Evolutionary conservation across 768 basidiomycete species (phyloP).

Genomic region (Scleroderma citrinum): DNA sequence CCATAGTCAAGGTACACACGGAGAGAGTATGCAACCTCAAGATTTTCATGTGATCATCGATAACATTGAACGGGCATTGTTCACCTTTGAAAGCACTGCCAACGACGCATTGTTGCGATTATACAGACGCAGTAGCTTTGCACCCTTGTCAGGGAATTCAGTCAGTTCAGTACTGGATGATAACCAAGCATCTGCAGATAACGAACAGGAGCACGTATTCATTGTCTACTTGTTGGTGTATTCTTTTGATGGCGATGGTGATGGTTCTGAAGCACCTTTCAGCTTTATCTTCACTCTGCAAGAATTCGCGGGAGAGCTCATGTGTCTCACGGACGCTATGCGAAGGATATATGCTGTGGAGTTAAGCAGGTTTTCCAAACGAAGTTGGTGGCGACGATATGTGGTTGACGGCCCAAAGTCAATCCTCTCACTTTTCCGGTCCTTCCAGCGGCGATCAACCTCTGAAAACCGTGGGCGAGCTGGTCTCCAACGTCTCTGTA

Average conservation of each 20-base stretch:
- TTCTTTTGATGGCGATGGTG: neutral
- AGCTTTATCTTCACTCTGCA: constrained; percentile 97
- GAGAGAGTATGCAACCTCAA: constrained; percentile 39
- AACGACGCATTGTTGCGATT: constrained; percentile 77
- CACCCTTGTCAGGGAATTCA: constrained; percentile 13
- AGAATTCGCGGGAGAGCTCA: constrained; percentile 84
- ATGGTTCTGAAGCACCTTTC: constrained; percentile 8
- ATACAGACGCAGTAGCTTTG: constrained; percentile 50
- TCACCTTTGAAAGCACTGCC: constrained; percentile 74
- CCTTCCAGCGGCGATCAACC: constrained; percentile 9
- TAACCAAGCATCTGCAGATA: constrained; percentile 33
- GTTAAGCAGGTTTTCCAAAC: constrained; percentile 34
- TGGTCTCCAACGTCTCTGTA: constrained; percentile 39
- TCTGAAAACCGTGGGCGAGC: constrained; percentile 14
- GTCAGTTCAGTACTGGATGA: constrained; percentile 21
- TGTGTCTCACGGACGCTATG: constrained; percentile 80
- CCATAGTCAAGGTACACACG: constrained; percentile 29
- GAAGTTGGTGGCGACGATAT: constrained; percentile 37
- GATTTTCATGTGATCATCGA: constrained; percentile 64
- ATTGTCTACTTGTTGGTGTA: constrained; percentile 84
- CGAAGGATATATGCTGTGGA: constrained; percentile 69
- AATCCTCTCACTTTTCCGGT: constrained; percentile 17
- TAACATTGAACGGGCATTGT: constrained; percentile 61
- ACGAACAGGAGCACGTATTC: constrained; percentile 80
- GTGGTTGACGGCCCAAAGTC: constrained; percentile 19